Evolutionary conservation across 306 rosid species (phyloP).

Genomic region (Rosa chinensis): DNA sequence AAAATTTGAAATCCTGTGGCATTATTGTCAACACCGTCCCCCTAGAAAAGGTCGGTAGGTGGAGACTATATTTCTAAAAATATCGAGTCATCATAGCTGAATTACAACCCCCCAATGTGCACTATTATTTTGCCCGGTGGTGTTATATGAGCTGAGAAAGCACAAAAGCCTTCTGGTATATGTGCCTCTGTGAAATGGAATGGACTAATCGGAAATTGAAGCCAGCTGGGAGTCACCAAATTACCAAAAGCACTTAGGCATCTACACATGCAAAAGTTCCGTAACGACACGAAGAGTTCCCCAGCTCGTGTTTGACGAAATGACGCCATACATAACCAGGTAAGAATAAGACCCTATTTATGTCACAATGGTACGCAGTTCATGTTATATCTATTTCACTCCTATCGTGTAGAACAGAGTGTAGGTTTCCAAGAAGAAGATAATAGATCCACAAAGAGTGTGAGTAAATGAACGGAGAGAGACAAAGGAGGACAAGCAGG

Average conservation of each 20-base stretch:
- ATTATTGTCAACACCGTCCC: background rate
- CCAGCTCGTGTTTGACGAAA: background rate
- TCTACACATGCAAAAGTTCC: background rate
- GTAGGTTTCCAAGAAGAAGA: constrained; percentile 4
- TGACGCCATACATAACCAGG: background rate
- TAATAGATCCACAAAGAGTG: background rate
- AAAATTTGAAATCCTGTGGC: background rate
- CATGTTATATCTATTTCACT: background rate
- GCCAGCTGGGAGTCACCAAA: background rate
- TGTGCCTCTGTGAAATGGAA: background rate
- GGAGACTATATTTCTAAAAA: background rate
- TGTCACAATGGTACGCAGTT: background rate
- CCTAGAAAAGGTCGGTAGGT: background rate
- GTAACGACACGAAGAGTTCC: background rate
- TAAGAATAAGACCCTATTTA: background rate
- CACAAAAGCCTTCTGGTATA: background rate
- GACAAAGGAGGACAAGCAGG: background rate
- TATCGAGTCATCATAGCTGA: background rate
- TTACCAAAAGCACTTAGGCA: background rate
- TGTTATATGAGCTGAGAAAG: background rate
- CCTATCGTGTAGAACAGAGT: background rate
- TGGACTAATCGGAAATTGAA: background rate
- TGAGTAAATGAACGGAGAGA: background rate
- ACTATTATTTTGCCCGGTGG: background rate
- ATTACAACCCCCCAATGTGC: background rate